A percentile compares a stretch with the other conserved stretches of the same genome.
Conservation (phyloP, 2,329 filamentous ascomycete genomes). For the Pseudocercospora musae region DNA sequence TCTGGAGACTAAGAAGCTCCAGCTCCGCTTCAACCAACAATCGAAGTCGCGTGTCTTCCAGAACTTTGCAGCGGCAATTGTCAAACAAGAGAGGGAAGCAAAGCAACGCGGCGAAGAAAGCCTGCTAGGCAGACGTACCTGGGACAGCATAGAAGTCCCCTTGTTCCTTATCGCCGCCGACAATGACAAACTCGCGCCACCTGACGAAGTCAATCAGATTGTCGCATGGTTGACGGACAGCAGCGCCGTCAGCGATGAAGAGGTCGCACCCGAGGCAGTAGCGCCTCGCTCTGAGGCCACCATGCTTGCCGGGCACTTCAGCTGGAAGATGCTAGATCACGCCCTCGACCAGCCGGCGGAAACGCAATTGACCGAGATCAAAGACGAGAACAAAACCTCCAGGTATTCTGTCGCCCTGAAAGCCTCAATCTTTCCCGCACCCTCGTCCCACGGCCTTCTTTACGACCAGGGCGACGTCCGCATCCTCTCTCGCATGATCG, state of each 20-base stretch:
- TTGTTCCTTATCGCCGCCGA: conserved; percentile 77
- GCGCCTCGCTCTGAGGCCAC: not conserved
- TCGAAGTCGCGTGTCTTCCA: conserved; percentile 77
- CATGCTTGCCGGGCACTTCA: not conserved
- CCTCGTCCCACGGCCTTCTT: conserved; percentile 78
- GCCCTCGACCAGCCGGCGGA: not conserved
- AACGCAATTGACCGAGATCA: conserved; percentile 9
- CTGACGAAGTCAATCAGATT: conserved; percentile 68
- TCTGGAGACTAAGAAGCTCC: conserved; percentile 62
- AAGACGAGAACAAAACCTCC: conserved; percentile 19
- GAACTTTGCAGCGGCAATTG: conserved; percentile 74
- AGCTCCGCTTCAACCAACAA: conserved; percentile 75
- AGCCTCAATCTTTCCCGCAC: conserved; percentile 67
- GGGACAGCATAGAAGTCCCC: conserved; percentile 69
- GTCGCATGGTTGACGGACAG: conserved; percentile 38
- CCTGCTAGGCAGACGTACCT: conserved; percentile 65
- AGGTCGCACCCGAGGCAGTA: not conserved
- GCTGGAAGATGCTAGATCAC: not conserved
- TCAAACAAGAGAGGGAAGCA: conserved; percentile 8
- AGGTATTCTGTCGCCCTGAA: conserved; percentile 53
- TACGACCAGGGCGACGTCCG: conserved; percentile 75
- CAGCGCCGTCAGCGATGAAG: not conserved
- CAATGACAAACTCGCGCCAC: conserved; percentile 71
- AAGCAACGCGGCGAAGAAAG: conserved; percentile 42
- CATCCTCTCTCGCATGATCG: conserved; percentile 74